These are phyloP conservation scores for Colletotrichum agaves DNA, from an alignment of 2,329 filamentous ascomycete species.

Conservation along the genomic window DNA sequence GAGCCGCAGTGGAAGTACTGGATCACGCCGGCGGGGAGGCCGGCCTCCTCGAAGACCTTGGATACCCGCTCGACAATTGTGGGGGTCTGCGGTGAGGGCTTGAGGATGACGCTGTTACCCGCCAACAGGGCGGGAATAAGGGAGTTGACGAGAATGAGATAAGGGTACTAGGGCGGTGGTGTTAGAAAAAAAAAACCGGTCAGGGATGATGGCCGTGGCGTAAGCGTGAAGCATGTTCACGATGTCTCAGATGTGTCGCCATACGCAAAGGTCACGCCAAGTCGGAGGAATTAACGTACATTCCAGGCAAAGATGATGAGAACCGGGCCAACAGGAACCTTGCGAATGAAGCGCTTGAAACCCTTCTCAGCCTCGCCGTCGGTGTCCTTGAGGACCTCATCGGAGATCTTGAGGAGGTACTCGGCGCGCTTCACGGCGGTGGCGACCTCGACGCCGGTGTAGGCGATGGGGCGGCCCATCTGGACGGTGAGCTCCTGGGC, in stretches of 20 bases:
- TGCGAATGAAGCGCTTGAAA: constrained; percentile 90
- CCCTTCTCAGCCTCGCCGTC: constrained; percentile 86
- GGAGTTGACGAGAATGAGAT: constrained; percentile 92
- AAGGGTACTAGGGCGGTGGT: constrained; percentile 77
- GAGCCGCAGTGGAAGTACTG: constrained; percentile 94
- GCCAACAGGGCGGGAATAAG: constrained; percentile 90
- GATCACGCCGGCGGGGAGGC: constrained; percentile 83
- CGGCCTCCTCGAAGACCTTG: constrained; percentile 80
- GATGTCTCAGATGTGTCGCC: neutral
- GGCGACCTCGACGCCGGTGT: constrained; percentile 82
- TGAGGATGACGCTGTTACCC: constrained; percentile 91
- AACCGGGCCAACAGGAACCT: constrained; percentile 87
- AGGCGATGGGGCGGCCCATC: constrained; percentile 94
- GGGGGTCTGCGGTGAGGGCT: constrained; percentile 94
- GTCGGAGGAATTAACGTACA: constrained; percentile 62
- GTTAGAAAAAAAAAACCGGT: constrained; percentile 32
- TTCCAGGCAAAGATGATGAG: constrained; percentile 97
- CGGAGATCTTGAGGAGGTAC: constrained; percentile 86
- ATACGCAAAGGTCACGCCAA: neutral
- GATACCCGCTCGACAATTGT: constrained; percentile 88
- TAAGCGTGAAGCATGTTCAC: neutral
- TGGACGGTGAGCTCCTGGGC: constrained; percentile 89
- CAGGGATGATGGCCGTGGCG: neutral
- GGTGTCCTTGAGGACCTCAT: constrained; percentile 81
- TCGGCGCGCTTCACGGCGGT: constrained; percentile 88